These are phyloP conservation scores for Colletotrichum limetticola DNA, from an alignment of 2,329 filamentous ascomycete species.

Conservation along the genomic window DNA sequence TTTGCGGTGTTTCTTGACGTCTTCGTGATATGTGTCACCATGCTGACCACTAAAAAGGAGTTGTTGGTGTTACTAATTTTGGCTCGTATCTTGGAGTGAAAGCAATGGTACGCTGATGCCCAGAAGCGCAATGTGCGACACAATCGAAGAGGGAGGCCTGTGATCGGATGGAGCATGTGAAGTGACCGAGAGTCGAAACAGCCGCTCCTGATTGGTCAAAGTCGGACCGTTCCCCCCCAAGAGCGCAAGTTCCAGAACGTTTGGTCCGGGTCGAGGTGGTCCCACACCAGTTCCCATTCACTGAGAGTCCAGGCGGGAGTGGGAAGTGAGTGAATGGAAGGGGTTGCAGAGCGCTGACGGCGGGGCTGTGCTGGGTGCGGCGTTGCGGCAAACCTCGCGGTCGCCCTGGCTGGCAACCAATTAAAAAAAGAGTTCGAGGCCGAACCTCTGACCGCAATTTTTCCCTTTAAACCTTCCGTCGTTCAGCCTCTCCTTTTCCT, in stretches of 20 bases:
- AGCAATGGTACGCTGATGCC: not conserved
- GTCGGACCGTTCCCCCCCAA: not conserved
- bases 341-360: too few relatives aligned
- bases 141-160: not conserved
- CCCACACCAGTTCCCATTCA: too few relatives aligned
- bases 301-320: too few relatives aligned
- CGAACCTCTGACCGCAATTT: slow-evolving; percentile 8
- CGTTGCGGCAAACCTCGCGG: slow-evolving; percentile 8
- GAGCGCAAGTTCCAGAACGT: slow-evolving; percentile 21
- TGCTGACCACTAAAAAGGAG: not conserved
- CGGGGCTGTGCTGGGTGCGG: too few relatives aligned
- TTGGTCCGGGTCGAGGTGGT: too few relatives aligned
- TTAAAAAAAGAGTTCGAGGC: slow-evolving; percentile 9
- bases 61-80: not conserved
- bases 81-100: not conserved
- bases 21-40: not conserved
- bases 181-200: slow-evolving; percentile 1
- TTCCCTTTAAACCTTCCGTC: not conserved
- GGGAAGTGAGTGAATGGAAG: too few relatives aligned
- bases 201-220: slow-evolving; percentile 7
- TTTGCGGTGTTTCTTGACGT: not conserved
- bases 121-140: not conserved
- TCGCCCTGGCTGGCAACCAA: not conserved
- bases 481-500: not conserved
- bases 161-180: slow-evolving; percentile 26